A percentile compares a stretch with the other conserved stretches of the same genome.
Evolutionary conservation across 1,284 basidiomycete species (phyloP).

Genomic region (Kwoniella shivajii): DNA sequence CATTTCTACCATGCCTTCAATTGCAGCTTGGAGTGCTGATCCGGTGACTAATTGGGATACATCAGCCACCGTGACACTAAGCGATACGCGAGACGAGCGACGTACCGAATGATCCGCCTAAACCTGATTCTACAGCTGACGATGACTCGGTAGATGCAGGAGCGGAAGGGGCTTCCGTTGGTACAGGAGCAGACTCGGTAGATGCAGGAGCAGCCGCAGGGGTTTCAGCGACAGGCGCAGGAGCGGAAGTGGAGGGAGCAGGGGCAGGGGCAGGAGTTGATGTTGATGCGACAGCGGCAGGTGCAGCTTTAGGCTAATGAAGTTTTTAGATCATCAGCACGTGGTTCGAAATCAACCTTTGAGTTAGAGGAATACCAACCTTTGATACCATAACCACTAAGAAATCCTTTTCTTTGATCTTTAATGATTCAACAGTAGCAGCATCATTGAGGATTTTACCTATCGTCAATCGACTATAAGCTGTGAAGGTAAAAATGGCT

Average conservation of each 20-base stretch:
- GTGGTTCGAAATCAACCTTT: neutral
- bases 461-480: slow-evolving; percentile 48
- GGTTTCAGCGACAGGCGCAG: slow-evolving; percentile 36
- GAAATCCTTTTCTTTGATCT: slow-evolving; percentile 99
- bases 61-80: too few species aligned
- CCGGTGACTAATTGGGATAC: slow-evolving; percentile 70
- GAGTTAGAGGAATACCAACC: slow-evolving; percentile 57
- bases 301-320: slow-evolving; percentile 52
- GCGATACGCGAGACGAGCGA: neutral
- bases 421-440: slow-evolving; percentile 83
- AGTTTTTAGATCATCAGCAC: slow-evolving; percentile 4
- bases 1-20: slow-evolving; percentile 88
- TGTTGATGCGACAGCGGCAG: slow-evolving; percentile 54
- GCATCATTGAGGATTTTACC: slow-evolving; percentile 91
- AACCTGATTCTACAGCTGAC: slow-evolving; percentile 30
- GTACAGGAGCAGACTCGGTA: slow-evolving; percentile 39
- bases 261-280: slow-evolving; percentile 40
- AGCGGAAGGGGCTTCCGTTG: slow-evolving; percentile 46
- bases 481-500: neutral
- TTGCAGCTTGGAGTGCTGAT: slow-evolving; percentile 69
- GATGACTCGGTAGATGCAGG: slow-evolving; percentile 40
- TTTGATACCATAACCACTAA: slow-evolving; percentile 98
- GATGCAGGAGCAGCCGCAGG: slow-evolving; percentile 48
- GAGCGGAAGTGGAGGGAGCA: slow-evolving; percentile 46
- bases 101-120: slow-evolving; percentile 37